These are phyloP conservation scores for Drechslera avenae DNA, from an alignment of 2,329 filamentous ascomycete species.

Conservation along the genomic window DNA sequence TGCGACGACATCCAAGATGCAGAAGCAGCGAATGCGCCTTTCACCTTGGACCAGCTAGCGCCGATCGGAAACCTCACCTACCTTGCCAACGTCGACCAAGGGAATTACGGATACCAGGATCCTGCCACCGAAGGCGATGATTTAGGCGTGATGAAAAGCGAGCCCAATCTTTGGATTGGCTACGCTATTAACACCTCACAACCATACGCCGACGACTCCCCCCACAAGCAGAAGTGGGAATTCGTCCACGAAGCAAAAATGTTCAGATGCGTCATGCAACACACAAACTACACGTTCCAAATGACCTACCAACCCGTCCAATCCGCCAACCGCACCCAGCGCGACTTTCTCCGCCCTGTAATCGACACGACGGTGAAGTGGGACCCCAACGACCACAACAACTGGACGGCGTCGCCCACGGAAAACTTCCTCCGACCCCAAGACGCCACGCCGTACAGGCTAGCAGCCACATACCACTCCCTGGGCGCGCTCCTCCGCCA, in stretches of 20 bases:
- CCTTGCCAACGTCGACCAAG: conserved; percentile 35
- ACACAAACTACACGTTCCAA: conserved; percentile 45
- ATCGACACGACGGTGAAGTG: conserved; percentile 37
- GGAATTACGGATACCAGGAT: conserved; percentile 41
- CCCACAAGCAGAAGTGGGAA: conserved; percentile 36
- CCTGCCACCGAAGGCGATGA: conserved; percentile 26
- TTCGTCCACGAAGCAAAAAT: conserved; percentile 42
- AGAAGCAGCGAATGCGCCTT: conserved; percentile 25
- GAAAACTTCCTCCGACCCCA: conserved; percentile 33
- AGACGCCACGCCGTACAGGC: conserved; percentile 35
- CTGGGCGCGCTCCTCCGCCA: conserved; percentile 41
- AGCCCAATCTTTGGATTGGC: conserved; percentile 47
- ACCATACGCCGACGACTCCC: conserved; percentile 29
- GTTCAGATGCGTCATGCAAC: conserved; percentile 43
- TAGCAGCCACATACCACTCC: conserved; percentile 41
- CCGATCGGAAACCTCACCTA: conserved; percentile 43
- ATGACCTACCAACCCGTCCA: conserved; percentile 40
- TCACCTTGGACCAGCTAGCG: conserved; percentile 38
- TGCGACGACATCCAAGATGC: conserved; percentile 36
- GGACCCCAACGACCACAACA: conserved; percentile 15
- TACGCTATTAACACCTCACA: conserved; percentile 38
- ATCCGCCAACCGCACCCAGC: conserved; percentile 24
- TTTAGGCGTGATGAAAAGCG: conserved; percentile 42
- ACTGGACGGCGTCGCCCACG: conserved; percentile 23
- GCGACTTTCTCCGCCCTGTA: conserved; percentile 38